These are phyloP conservation scores for Cladophialophora chaetospira DNA, from an alignment of 2,329 filamentous ascomycete species.

Conservation along the genomic window DNA sequence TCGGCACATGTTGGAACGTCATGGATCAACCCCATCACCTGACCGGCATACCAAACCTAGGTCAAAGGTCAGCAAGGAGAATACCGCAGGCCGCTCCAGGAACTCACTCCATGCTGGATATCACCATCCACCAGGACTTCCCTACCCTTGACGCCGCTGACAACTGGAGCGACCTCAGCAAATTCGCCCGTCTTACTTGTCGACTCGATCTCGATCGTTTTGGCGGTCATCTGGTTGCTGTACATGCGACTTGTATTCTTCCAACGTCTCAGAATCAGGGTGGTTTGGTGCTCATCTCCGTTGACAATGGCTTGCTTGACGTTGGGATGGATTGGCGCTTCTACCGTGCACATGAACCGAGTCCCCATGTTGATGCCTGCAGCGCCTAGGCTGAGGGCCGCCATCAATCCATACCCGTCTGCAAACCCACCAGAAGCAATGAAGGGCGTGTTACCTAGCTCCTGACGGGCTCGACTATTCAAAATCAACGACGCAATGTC, in stretches of 20 bases:
- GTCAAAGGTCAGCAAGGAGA: not conserved
- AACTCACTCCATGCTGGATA: slow-evolving; percentile 74
- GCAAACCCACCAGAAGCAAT: slow-evolving; percentile 96
- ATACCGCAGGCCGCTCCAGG: not conserved
- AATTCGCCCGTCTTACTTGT: slow-evolving; percentile 86
- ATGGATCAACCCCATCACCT: slow-evolving; percentile 87
- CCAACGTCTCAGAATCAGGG: slow-evolving; percentile 85
- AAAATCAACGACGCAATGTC: slow-evolving; percentile 63
- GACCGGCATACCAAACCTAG: slow-evolving; percentile 79
- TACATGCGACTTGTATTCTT: slow-evolving; percentile 88
- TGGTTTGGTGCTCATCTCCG: slow-evolving; percentile 86
- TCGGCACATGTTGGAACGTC: slow-evolving; percentile 63
- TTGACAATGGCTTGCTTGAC: slow-evolving; percentile 92
- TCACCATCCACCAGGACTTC: slow-evolving; percentile 96
- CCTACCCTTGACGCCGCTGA: slow-evolving; percentile 86
- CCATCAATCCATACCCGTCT: slow-evolving; percentile 88
- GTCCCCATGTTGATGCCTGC: slow-evolving; percentile 99
- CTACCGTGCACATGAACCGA: slow-evolving; percentile 92
- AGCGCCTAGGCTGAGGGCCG: slow-evolving; percentile 84
- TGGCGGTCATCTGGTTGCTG: slow-evolving; percentile 82
- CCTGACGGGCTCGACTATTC: slow-evolving; percentile 79
- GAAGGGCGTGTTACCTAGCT: slow-evolving; percentile 75
- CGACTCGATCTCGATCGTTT: slow-evolving; percentile 79
- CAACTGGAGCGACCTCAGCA: slow-evolving; percentile 78
- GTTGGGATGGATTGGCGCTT: slow-evolving; percentile 87